These are phyloP conservation scores for Mycena latifolia DNA, from an alignment of 768 basidiomycete species.

Conservation along the genomic window DNA sequence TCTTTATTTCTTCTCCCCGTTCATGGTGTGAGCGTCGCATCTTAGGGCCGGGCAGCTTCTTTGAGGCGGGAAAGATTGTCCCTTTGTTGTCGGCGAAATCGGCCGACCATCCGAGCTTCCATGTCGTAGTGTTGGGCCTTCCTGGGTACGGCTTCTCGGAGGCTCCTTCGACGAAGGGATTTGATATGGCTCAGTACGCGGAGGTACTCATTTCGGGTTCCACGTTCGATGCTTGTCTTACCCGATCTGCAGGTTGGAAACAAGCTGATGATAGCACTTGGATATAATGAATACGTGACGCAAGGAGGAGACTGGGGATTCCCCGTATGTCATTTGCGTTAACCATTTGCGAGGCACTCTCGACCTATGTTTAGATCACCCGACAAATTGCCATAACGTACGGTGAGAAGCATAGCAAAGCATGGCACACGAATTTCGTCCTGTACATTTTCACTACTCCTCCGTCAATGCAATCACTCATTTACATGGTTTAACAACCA, in stretches of 20 bases:
- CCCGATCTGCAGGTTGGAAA: conserved; percentile 50
- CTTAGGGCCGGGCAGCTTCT: conserved; percentile 72
- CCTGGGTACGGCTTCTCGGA: conserved; percentile 74
- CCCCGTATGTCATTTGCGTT: conserved; percentile 41
- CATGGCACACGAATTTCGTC: conserved; percentile 59
- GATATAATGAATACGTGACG: conserved; percentile 53
- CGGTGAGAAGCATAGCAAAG: conserved; percentile 55
- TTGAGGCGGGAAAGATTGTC: conserved; percentile 69
- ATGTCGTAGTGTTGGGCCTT: conserved; percentile 70
- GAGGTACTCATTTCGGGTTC: conserved; percentile 45
- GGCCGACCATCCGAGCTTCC: conserved; percentile 63
- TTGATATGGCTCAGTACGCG: conserved; percentile 51
- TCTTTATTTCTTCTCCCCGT: neutral
- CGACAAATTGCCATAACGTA: conserved; percentile 47
- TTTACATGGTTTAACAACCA: neutral
- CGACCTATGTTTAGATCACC: conserved; percentile 45
- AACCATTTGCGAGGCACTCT: neutral
- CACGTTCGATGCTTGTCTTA: neutral
- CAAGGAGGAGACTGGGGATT: conserved; percentile 65
- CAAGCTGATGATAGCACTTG: conserved; percentile 62
- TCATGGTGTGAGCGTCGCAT: neutral
- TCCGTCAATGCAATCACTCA: no score
- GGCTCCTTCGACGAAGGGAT: conserved; percentile 52
- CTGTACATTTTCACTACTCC: neutral
- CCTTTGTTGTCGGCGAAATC: conserved; percentile 61